A percentile compares a stretch with the other conserved stretches of the same genome.
Evolutionary conservation across 495 filamentous ascomycete genomes (phyloP).

Genomic region (Cercophora samala): DNA sequence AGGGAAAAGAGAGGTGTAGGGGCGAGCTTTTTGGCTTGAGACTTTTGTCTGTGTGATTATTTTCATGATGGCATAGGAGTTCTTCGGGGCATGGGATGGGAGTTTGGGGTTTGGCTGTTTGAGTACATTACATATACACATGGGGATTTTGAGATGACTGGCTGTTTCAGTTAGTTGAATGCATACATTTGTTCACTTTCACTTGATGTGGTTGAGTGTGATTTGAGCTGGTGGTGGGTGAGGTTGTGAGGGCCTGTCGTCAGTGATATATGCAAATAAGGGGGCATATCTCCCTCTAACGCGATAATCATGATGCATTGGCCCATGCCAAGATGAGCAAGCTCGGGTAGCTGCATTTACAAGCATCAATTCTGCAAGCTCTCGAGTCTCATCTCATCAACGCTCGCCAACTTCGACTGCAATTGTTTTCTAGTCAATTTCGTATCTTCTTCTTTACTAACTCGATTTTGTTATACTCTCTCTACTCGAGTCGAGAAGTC

Average conservation of each 20-base stretch:
- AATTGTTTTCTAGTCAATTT: background rate
- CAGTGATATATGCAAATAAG: background rate
- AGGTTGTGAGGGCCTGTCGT: background rate
- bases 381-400: background rate
- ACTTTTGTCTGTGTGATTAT: background rate
- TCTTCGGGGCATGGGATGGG: background rate
- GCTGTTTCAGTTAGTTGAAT: background rate
- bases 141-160: constrained; percentile 11
- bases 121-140: background rate
- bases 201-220: background rate
- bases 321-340: background rate
- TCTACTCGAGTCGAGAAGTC: background rate
- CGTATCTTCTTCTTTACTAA: background rate
- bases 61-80: background rate
- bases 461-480: background rate
- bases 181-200: background rate
- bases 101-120: background rate
- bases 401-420: background rate
- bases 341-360: background rate
- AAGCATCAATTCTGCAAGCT: background rate
- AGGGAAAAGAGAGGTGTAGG: constrained; percentile 61
- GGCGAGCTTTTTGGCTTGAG: constrained; percentile 51
- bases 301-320: background rate
- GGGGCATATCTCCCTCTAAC: background rate
- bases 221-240: background rate